Conservation (phyloP, 768 basidiomycete genomes). For the Clitopilus hobsonii region DNA sequence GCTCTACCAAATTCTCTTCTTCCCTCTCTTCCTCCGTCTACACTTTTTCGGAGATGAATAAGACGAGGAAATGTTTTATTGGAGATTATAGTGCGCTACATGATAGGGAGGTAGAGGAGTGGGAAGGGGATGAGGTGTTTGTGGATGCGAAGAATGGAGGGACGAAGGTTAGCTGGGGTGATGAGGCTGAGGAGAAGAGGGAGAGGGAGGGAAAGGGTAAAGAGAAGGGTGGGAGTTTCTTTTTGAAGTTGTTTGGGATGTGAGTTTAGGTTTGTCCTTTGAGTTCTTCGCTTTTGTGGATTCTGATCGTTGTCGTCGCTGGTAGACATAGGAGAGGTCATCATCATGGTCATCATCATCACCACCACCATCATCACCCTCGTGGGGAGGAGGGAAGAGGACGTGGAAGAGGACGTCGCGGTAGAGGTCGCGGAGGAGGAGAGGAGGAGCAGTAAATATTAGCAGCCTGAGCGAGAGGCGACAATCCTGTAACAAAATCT, state of each 20-base stretch:
- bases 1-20: constrained; percentile 24
- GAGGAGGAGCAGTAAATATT: too few relatives aligned
- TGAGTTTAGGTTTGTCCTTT: constrained; percentile 9
- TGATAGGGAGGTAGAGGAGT: constrained; percentile 16
- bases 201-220: too few relatives aligned
- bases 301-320: too few relatives aligned
- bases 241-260: constrained; percentile 20
- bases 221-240: too few relatives aligned
- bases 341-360: background rate
- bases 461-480: too few relatives aligned
- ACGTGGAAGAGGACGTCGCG: too few relatives aligned
- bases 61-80: constrained; percentile 27
- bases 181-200: constrained; percentile 19
- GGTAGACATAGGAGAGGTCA: background rate
- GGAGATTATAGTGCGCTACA: constrained; percentile 23
- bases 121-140: constrained; percentile 31
- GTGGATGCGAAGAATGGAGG: constrained; percentile 29
- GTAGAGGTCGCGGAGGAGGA: too few relatives aligned
- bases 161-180: constrained; percentile 29
- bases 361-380: background rate
- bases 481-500: too few relatives aligned
- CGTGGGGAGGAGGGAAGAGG: too few relatives aligned
- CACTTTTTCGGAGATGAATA: constrained; percentile 26
- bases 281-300: too few relatives aligned
- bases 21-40: constrained; percentile 18